Percentiles rank a stretch among this genome's conserved stretches.
Conservation (phyloP, 2,329 filamentous ascomycete species). For the Ascochyta lentis region DNA sequence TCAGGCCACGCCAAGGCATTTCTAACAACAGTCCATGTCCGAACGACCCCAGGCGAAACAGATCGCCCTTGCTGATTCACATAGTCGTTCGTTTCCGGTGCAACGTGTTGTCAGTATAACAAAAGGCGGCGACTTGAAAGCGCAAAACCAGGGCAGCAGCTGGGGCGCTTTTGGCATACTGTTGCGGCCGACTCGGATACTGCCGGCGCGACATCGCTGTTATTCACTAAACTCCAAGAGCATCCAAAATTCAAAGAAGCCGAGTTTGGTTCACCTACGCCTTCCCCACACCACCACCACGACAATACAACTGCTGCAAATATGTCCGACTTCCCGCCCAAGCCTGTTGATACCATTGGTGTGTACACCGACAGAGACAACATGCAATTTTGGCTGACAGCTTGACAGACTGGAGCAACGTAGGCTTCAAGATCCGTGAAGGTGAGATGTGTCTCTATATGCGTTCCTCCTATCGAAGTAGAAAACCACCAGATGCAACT, state of each 20-base stretch:
- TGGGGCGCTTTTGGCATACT: constrained; percentile 29
- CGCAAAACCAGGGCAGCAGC: constrained; percentile 1
- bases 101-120: not conserved
- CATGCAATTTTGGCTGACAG: not conserved
- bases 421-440: constrained; percentile 92
- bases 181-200: constrained; percentile 35
- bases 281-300: constrained; percentile 8
- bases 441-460: constrained; percentile 58
- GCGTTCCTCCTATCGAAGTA: not conserved
- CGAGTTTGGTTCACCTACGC: not conserved
- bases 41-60: not conserved
- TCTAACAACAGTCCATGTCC: constrained; percentile 10
- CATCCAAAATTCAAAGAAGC: constrained; percentile 20
- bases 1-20: constrained; percentile 11
- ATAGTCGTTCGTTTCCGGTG: not conserved
- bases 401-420: constrained; percentile 79
- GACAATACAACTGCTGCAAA: constrained; percentile 8
- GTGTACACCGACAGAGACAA: constrained; percentile 27
- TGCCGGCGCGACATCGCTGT: constrained; percentile 19
- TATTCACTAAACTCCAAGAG: constrained; percentile 26
- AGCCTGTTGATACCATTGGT: constrained; percentile 78
- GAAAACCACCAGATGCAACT: not conserved
- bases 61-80: not conserved
- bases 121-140: not conserved
- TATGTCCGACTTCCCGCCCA: constrained; percentile 65